These are phyloP conservation scores for Neonectria magnoliae DNA, from an alignment of 2,329 filamentous ascomycete genomes.

Conservation along the genomic window DNA sequence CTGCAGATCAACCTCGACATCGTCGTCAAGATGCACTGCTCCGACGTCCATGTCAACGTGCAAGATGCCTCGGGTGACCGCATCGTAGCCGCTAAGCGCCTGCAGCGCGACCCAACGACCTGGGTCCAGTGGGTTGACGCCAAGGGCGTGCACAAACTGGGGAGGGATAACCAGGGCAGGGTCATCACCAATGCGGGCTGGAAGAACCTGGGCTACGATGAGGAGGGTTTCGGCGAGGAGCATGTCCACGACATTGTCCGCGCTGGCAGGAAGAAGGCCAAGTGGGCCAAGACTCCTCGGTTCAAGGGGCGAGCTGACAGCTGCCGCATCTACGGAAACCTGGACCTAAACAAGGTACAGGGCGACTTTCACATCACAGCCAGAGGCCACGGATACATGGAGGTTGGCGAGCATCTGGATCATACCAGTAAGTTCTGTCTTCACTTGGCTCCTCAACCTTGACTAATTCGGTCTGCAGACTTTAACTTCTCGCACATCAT, in stretches of 20 bases:
- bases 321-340: conserved; percentile 88
- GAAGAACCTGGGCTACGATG: conserved; percentile 57
- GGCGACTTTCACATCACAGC: conserved; percentile 99
- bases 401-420: conserved; percentile 80
- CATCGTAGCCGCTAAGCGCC: conserved; percentile 80
- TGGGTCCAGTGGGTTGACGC: conserved; percentile 85
- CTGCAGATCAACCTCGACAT: conserved; percentile 96
- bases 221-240: conserved; percentile 79
- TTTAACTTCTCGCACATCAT: conserved; percentile 99
- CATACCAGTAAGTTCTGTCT: conserved; percentile 71
- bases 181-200: conserved; percentile 67
- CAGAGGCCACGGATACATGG: conserved; percentile 91
- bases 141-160: conserved; percentile 71
- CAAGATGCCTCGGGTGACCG: conserved; percentile 94
- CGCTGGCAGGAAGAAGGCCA: conserved; percentile 70
- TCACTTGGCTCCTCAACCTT: too few relatives aligned
- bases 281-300: conserved; percentile 79
- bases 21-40: conserved; percentile 89
- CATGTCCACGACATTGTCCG: conserved; percentile 93
- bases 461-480: conserved; percentile 57
- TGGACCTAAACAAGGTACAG: conserved; percentile 96
- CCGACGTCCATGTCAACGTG: conserved; percentile 92
- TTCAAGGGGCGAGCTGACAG: conserved; percentile 72
- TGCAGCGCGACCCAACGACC: conserved; percentile 79
- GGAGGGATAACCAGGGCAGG: conserved; percentile 63